Base-by-base conservation (phyloP, 164 flowering plant genomes). In the Litsea cubeba region DNA sequence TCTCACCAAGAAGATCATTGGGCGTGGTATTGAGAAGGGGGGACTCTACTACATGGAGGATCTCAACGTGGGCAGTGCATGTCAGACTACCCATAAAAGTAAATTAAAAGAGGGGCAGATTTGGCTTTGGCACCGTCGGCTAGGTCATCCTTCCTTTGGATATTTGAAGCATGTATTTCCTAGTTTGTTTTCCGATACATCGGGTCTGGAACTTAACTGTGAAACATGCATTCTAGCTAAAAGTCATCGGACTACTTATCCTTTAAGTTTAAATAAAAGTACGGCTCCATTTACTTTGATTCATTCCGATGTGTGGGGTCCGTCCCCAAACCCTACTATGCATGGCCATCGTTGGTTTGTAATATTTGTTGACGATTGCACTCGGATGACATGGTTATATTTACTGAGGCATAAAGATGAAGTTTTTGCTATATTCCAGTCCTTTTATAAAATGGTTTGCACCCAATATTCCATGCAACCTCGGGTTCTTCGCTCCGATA, bases 151-250 rank as follows among this genome's bases (percentile, higher is more conserved):
- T 5, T 54, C 8, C 12, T 58, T 71, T 60, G 24, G 50, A 17
- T 58, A 60, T 60, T 11, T 71, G 46, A 26, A 58, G 14, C 72
- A 70, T 70, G 46, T 72, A 10, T 57, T 72, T 49, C 50, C 71
- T 68, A 12, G 23, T 74, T 57, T 68, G 46, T 74, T 67, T 68
- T 68, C 26, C n/a, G 22, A 2, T 67, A 7, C 28, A 7, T n/a
- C n/a, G 17, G 17, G 11, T n/a, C 32, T 40, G 23, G 66, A 74
- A 17, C 51, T 74, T 57, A 54, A 68, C 35, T 74, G 71, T 50
- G 70, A 74, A 12, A 64, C 75, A 20, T 72, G 68, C 69, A 72
- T 72, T 49, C 24, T 72, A 62, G 68, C 75, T 49, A 74, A 65
- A 67, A 74, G 64, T 54, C 70, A 67, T 65, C 63, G 50, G 49